A percentile compares a stretch with the other conserved stretches of the same genome.
These are phyloP conservation scores for Arthrobotrys conoides DNA, from an alignment of 2,329 filamentous ascomycete species.

Conservation along the genomic window DNA sequence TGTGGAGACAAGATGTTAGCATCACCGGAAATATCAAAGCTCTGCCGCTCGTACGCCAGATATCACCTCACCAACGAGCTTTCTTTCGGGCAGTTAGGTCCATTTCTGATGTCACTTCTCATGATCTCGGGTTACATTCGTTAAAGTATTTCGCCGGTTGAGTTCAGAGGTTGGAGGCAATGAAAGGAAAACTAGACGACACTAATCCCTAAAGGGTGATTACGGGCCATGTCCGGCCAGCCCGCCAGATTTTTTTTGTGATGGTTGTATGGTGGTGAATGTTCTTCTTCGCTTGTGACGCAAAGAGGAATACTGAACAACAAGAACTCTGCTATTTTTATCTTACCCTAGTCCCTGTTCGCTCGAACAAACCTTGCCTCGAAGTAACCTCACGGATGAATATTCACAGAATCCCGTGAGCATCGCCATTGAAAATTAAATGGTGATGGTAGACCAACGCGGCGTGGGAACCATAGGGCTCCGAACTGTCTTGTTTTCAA, in stretches of 20 bases:
- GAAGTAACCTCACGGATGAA: slow-evolving; percentile 51
- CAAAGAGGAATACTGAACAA: slow-evolving; percentile 45
- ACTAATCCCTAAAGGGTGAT: slow-evolving; percentile 10
- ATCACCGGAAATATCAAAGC: slow-evolving; percentile 14
- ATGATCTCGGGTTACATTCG: slow-evolving; percentile 59
- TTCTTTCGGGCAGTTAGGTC: slow-evolving; percentile 23
- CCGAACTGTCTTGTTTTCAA: slow-evolving; percentile 12
- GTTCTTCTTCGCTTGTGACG: slow-evolving; percentile 37
- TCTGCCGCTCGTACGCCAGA: slow-evolving; percentile 27
- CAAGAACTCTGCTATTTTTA: slow-evolving; percentile 50
- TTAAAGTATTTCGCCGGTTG: slow-evolving; percentile 34
- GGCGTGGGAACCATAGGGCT: neutral
- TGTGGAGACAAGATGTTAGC: slow-evolving; percentile 16
- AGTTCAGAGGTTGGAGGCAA: slow-evolving; percentile 29
- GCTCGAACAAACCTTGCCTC: slow-evolving; percentile 28
- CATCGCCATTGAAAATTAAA: slow-evolving; percentile 35
- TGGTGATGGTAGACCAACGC: slow-evolving; percentile 20
- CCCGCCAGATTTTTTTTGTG: slow-evolving; percentile 18
- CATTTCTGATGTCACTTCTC: slow-evolving; percentile 42
- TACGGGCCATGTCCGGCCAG: slow-evolving; percentile 25
- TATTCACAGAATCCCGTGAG: slow-evolving; percentile 45
- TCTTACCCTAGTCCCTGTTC: slow-evolving; percentile 23
- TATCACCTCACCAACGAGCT: slow-evolving; percentile 34
- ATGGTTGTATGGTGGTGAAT: too few species aligned
- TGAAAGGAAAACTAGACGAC: slow-evolving; percentile 7